Percentiles rank a stretch among this genome's conserved stretches.
phyloP scores from a whole-genome alignment of 2,329 filamentous ascomycete species.

The Pseudopithomyces chartarum region DNA sequence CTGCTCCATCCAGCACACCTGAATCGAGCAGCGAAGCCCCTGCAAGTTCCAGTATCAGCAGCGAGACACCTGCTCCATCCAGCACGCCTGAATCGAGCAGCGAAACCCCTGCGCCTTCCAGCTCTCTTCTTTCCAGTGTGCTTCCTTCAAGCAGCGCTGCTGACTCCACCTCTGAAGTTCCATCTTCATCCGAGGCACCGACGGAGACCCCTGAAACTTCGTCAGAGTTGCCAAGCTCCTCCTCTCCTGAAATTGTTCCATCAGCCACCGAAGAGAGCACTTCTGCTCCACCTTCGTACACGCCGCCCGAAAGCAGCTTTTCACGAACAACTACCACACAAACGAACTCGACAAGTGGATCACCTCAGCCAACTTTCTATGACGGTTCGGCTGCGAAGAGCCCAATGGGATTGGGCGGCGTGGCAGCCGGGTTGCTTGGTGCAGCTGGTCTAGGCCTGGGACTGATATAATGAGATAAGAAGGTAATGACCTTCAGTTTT shows the following conservation, averaged over 20 bases:
- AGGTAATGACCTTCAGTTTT: not conserved
- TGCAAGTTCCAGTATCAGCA: conserved; percentile 10
- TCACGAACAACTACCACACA: conserved; percentile 8
- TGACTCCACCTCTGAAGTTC: conserved; percentile 26
- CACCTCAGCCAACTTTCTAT: conserved; percentile 8
- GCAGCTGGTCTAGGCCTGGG: conserved; percentile 26
- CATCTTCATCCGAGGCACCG: conserved; percentile 4
- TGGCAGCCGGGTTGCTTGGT: conserved; percentile 24
- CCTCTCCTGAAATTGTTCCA: not conserved
- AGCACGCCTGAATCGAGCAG: not conserved
- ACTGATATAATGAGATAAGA: conserved; percentile 20
- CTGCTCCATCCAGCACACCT: conserved; percentile 4
- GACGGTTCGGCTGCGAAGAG: conserved; percentile 16
- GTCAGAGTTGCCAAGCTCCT: not conserved
- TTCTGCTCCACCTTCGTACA: not conserved
- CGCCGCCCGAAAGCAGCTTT: not conserved
- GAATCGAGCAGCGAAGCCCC: conserved; percentile 12
- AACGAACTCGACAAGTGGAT: conserved; percentile 1
- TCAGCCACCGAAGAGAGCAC: conserved; percentile 9
- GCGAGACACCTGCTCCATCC: not conserved
- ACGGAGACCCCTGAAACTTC: not conserved
- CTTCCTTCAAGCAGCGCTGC: conserved; percentile 25
- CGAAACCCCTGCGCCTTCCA: not conserved
- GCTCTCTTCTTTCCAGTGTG: conserved; percentile 14
- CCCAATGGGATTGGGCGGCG: conserved; percentile 10